A percentile compares a stretch with the other conserved stretches of the same genome.
These are phyloP conservation scores for Beta corolliflora DNA, from an alignment of 179 eudicot species.

Conservation along the genomic window DNA sequence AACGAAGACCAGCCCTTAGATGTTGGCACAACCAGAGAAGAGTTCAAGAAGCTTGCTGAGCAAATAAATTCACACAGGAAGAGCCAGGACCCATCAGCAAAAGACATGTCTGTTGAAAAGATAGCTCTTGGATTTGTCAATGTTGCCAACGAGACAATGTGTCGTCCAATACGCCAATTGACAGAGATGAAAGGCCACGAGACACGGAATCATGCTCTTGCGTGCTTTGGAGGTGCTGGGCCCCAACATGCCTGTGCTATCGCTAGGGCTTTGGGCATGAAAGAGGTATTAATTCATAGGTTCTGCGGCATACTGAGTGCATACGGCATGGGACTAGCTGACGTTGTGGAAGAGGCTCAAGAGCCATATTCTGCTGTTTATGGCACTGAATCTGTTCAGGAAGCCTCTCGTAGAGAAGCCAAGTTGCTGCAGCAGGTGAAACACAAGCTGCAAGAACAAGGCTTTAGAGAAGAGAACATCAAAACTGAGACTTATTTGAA, in stretches of 20 bases:
- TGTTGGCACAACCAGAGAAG: slow-evolving; percentile 60
- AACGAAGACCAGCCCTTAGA: slow-evolving; percentile 90
- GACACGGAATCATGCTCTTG: slow-evolving; percentile 92
- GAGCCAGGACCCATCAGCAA: slow-evolving; percentile 63
- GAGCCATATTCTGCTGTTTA: slow-evolving; percentile 89
- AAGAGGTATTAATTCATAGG: slow-evolving; percentile 82
- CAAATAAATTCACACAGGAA: slow-evolving; percentile 76
- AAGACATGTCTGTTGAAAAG: slow-evolving; percentile 91
- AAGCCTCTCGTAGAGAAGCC: slow-evolving; percentile 73
- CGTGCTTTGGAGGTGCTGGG: slow-evolving; percentile 99
- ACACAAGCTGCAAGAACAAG: slow-evolving; percentile 44
- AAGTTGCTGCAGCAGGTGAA: slow-evolving; percentile 51
- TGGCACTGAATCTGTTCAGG: slow-evolving; percentile 62
- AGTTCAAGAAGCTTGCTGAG: slow-evolving; percentile 78
- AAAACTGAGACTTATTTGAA: slow-evolving; percentile 73
- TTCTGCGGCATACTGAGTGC: slow-evolving; percentile 97
- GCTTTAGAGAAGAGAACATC: slow-evolving; percentile 58
- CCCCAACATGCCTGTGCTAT: slow-evolving; percentile 99
- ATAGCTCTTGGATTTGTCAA: slow-evolving; percentile 93
- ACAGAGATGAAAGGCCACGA: slow-evolving; percentile 99
- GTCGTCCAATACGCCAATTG: slow-evolving; percentile 95
- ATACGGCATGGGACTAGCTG: slow-evolving; percentile 99
- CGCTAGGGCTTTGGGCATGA: slow-evolving; percentile 94
- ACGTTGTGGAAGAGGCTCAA: slow-evolving; percentile 93
- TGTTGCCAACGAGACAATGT: slow-evolving; percentile 99